A percentile compares a stretch with the other conserved stretches of the same genome.
Evolutionary conservation across 331 rosid species (phyloP).

Genomic region (Quercus lobata): DNA sequence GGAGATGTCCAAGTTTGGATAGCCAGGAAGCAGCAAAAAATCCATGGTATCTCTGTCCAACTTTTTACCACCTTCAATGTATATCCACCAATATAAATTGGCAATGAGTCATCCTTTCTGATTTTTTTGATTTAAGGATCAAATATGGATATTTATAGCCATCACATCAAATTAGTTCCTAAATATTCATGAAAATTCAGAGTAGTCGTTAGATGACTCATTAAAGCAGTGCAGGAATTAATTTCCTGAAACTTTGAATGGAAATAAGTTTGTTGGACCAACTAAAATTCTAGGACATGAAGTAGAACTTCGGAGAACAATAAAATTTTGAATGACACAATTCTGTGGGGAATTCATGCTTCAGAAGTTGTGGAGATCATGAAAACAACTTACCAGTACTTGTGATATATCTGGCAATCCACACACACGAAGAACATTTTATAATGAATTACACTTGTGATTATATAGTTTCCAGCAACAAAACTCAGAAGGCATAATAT

Average conservation of each 20-base stretch:
- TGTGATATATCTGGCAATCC: not conserved
- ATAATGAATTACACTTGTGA: no score
- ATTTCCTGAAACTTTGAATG: not conserved
- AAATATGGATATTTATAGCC: not conserved
- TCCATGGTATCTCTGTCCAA: not conserved
- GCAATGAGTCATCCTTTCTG: not conserved
- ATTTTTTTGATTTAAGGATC: not conserved
- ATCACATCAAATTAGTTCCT: not conserved
- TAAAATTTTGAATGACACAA: not conserved
- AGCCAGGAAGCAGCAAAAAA: not conserved
- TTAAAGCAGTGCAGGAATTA: not conserved
- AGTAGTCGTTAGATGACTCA: not conserved
- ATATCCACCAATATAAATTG: not conserved
- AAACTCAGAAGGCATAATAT: not conserved
- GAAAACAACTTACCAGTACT: not conserved
- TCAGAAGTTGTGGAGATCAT: not conserved
- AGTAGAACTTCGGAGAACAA: not conserved
- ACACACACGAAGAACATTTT: no score
- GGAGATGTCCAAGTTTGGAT: not conserved
- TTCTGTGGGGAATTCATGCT: not conserved
- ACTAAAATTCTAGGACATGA: not conserved
- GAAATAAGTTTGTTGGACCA: not conserved
- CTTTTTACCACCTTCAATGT: not conserved
- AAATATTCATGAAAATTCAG: not conserved
- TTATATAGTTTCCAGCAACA: not conserved